Base-by-base conservation (phyloP, 306 rosid genomes). In the Inga laurina region DNA sequence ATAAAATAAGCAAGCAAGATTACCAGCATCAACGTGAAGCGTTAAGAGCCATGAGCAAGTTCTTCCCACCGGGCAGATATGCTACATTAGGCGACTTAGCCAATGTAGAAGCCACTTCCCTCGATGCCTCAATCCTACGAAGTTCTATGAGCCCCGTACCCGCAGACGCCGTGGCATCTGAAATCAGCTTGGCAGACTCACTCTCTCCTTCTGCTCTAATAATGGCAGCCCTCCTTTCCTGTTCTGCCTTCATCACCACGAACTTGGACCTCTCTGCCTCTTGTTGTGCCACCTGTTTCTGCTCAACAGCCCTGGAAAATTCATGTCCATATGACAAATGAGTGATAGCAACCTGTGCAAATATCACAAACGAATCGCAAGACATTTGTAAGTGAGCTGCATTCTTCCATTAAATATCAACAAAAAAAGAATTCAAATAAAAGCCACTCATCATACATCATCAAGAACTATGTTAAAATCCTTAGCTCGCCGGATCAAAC, bases 271-370 rank as follows among this genome's bases (percentile, higher is more conserved):
- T 74, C 90, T 93, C 99, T 0, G 98, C 99, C 89, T 96, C 99
- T 85, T 96, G 98, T 86, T 96, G 98, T 1, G 98, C 98, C 82
- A 96, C 98, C 89, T 96, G 99, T 88, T 96, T 93, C 90, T 91
- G 94, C 88, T 94, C 97, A 12, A 94, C 97, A 4, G 98, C 98
- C 69, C 93, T 87, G 0, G 98, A 94, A 80, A 94, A 94, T 59
- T 94, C 96, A 22, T 34, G 46, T 0, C 97, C 92, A 52, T 93
- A 94, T 9, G 98, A 94, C 32, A 94, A 77, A 77, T 94, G 98
- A 7, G 98, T 94, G 30, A 92, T 94, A 2, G 98, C 98, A 10
- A 96, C 76, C 76, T 72, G 76, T 45, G 5, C 48, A 44, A 43
- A 9, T 9, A 70, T 21, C 27, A 35, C 46, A 7, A 37, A 19